Percentiles rank a stretch among this genome's conserved stretches.
phyloP scores from a whole-genome alignment of 2,329 filamentous ascomycete genomes.

The Alternaria triticimaculans region DNA sequence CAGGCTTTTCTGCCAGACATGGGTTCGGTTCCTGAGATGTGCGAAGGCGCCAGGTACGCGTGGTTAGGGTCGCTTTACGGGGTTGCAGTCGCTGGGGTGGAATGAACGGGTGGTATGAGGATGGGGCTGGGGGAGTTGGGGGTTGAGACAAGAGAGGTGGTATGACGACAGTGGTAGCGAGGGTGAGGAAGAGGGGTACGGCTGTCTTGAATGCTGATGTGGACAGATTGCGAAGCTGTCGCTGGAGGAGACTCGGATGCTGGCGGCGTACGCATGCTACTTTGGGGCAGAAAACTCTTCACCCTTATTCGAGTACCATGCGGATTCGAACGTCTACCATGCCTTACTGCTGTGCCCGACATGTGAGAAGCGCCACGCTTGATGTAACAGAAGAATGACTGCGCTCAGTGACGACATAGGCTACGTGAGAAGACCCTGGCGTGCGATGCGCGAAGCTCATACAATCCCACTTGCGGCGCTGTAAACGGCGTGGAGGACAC shows the following conservation, averaged over 20 bases:
- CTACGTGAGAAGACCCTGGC: neutral
- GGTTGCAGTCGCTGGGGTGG: neutral
- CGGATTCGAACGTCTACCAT: neutral
- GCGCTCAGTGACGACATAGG: neutral
- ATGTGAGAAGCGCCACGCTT: neutral
- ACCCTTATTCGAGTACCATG: neutral
- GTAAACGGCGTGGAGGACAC: too few relatives aligned
- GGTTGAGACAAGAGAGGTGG: neutral
- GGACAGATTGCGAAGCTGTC: neutral
- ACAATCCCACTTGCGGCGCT: too few relatives aligned
- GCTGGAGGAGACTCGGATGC: neutral
- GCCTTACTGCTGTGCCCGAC: neutral
- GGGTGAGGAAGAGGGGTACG: neutral
- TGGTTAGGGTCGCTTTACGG: neutral
- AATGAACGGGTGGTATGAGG: neutral
- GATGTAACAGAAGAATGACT: neutral
- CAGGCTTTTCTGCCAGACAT: slow-evolving; percentile 26
- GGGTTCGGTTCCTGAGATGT: slow-evolving; percentile 1
- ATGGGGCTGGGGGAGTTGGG: neutral
- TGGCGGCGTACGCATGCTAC: neutral
- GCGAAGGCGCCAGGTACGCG: neutral
- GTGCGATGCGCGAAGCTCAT: neutral
- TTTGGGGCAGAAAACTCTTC: neutral
- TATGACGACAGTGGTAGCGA: neutral
- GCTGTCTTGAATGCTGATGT: neutral